A percentile compares a stretch with the other conserved stretches of the same genome.
Conservation (phyloP, 306 rosid species). For the Hippophae rhamnoides region DNA sequence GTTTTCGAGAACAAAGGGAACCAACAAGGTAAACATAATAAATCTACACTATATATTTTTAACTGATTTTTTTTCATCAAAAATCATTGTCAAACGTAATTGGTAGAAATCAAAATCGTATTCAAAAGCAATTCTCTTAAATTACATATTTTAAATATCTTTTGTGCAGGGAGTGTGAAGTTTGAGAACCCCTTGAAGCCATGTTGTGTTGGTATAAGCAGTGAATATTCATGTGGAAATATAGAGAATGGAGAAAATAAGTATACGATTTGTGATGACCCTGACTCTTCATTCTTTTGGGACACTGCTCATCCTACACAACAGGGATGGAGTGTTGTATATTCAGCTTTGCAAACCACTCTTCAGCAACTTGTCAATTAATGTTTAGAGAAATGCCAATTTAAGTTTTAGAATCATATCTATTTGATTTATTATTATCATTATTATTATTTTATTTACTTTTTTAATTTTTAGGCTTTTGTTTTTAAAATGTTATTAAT, state of each 20-base stretch:
- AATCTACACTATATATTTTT: not conserved
- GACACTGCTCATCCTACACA: conserved; percentile 70
- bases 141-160: not conserved
- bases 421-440: too few relatives aligned
- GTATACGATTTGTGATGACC: conserved; percentile 52
- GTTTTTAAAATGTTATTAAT: too few relatives aligned
- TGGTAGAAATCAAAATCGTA: too few relatives aligned
- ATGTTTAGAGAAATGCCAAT: too few relatives aligned
- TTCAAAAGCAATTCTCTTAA: too few relatives aligned
- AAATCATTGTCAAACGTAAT: too few relatives aligned
- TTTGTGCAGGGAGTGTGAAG: conserved; percentile 21
- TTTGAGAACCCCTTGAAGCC: conserved; percentile 53
- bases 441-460: too few relatives aligned
- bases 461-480: too few relatives aligned
- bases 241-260: conserved; percentile 42
- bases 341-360: conserved; percentile 28
- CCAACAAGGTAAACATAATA: conserved; percentile 16
- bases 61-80: not conserved
- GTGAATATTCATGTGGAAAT: conserved; percentile 46
- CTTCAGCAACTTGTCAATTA: conserved; percentile 16
- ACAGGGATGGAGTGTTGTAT: conserved; percentile 76
- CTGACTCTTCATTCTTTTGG: conserved; percentile 73
- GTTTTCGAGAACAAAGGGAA: conserved; percentile 34
- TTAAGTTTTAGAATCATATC: too few relatives aligned
- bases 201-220: conserved; percentile 59